Percentiles rank a stretch among this genome's conserved stretches.
Conservation (phyloP, 106 monocot genomes). For the Acorus gramineus region DNA sequence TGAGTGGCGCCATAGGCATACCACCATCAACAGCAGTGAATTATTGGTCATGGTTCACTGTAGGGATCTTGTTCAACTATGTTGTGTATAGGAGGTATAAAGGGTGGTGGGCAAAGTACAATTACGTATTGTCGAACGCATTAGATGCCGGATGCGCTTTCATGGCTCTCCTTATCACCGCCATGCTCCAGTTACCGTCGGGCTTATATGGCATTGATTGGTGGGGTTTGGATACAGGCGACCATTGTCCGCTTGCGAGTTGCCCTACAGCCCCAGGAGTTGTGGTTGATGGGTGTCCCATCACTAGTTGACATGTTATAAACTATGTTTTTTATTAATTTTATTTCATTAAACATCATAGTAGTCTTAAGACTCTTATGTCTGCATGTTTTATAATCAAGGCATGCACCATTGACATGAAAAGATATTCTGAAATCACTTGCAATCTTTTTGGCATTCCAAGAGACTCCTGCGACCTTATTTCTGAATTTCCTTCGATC, state of each 20-base stretch:
- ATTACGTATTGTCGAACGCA: slow-evolving; percentile 24
- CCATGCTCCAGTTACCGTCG: no score
- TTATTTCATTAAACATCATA: no score
- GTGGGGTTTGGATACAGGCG: slow-evolving; percentile 18
- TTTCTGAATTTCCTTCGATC: no score
- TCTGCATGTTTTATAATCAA: no score
- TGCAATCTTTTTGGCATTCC: no score
- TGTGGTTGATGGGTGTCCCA: background rate
- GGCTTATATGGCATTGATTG: slow-evolving; percentile 4
- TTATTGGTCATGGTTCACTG: slow-evolving; percentile 14
- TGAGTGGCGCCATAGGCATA: slow-evolving; percentile 5
- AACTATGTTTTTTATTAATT: no score
- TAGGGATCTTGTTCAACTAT: slow-evolving; percentile 25
- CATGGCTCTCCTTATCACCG: slow-evolving; percentile 6
- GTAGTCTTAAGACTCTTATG: no score
- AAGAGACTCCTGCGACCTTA: no score
- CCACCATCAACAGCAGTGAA: slow-evolving; percentile 14
- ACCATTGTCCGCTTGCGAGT: slow-evolving; percentile 21
- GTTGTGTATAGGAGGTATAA: slow-evolving; percentile 15
- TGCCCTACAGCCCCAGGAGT: slow-evolving; percentile 23
- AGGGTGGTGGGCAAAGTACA: slow-evolving; percentile 26
- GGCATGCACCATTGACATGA: no score
- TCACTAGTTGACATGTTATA: no score
- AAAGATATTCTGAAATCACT: no score
- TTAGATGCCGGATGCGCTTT: slow-evolving; percentile 27